Evolutionary conservation across 306 rosid species (phyloP), one percentile per base, ranked within the genome.

Genomic region (Abrus precatorius): DNA sequence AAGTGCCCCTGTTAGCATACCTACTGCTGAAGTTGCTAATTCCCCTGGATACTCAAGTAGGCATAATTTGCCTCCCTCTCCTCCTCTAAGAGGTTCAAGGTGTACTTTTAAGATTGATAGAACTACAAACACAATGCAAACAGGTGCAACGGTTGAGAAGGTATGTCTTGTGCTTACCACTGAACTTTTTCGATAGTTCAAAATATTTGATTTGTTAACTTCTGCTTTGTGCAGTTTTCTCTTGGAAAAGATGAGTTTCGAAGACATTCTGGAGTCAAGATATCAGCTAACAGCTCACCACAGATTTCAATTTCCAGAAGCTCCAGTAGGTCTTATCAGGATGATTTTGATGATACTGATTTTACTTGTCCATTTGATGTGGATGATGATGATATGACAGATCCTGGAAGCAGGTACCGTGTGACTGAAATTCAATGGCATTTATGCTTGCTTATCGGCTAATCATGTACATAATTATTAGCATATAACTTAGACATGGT

Each of bases 331-430:
- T 94, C 95, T 74, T 85, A 83, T 69, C 93, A 82, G 48, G 92
- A 90, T 70, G 90, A 86, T 84, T 83, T 82, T 72, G 97, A 92
- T 83, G 92, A 91, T 67, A 27, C 89, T 45, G 97, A 95, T 72
- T 85, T 83, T 76, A 80, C 84, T 20, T 91, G 97, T 81, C 88
- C 97, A 0, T 95, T 95, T 90, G 95, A 89, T 72, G 85, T 89
- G 74, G 97, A 89, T 75, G 88, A 87, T 48, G 97, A 88, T 72
- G 97, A 91, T 63, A 77, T 87, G 82, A 85, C 88, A 3, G 90
- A 91, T 89, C 91, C 89, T n/a, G 77, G 90, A 60, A 91, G 92
- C 97, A 91, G 97, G 98, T 95, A 91, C 71, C 72, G 45, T 66
- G 7, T 30, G 47, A 49, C 70, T 47, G 47, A 60, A 27, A 81